Conservation (phyloP, 257 asterid species). For the Echites panduratus region DNA sequence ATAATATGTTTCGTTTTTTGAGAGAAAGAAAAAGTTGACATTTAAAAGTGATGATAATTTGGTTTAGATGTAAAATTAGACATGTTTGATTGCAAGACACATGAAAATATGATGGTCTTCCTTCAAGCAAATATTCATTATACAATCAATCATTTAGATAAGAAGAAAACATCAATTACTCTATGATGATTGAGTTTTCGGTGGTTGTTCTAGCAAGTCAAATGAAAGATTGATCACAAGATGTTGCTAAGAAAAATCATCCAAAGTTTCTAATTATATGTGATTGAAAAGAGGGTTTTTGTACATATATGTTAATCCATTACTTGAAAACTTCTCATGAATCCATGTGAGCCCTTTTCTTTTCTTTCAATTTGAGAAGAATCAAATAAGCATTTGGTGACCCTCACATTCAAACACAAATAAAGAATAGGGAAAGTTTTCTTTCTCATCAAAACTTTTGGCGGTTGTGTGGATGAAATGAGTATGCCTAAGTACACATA, state of each 20-base stretch:
- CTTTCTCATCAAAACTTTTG: slow-evolving; percentile 19
- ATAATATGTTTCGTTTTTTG: no score
- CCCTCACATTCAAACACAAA: neutral
- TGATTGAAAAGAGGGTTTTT: neutral
- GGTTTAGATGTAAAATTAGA: neutral
- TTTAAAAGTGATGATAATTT: neutral
- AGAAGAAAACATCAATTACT: neutral
- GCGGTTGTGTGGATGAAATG: slow-evolving; percentile 21
- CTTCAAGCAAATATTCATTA: neutral
- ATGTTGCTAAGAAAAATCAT: neutral
- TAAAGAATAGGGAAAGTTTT: neutral
- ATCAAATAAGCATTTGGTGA: slow-evolving; percentile 6
- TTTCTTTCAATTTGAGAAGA: slow-evolving; percentile 13
- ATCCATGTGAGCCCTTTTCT: slow-evolving; percentile 45
- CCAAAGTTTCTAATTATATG: neutral
- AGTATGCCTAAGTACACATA: slow-evolving; percentile 14
- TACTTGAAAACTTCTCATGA: slow-evolving; percentile 18
- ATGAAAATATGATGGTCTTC: neutral
- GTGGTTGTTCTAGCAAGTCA: slow-evolving; percentile 12
- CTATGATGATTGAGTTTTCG: slow-evolving; percentile 1
- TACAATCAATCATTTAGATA: neutral
- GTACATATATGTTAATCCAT: slow-evolving; percentile 1
- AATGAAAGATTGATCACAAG: slow-evolving; percentile 19
- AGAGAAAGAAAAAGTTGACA: neutral
- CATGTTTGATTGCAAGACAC: slow-evolving; percentile 4